phyloP scores from a whole-genome alignment of 2,329 filamentous ascomycete species.

The Metarhizium robertsii region DNA sequence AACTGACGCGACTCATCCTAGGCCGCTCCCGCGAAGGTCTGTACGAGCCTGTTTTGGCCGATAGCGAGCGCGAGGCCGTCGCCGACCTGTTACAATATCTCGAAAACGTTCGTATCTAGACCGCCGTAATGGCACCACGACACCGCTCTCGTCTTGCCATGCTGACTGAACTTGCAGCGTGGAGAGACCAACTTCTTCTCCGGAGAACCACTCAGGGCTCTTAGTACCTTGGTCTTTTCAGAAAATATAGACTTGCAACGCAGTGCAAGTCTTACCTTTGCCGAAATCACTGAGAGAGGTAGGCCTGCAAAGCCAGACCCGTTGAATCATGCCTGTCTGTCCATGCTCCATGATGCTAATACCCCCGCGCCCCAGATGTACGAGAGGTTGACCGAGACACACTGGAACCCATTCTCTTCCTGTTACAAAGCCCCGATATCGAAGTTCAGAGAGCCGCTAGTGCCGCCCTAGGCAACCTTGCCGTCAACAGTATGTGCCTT shows the following conservation, averaged over 20 bases:
- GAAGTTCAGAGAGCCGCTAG: slow-evolving; percentile 96
- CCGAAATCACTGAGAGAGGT: slow-evolving; percentile 98
- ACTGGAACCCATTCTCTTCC: slow-evolving; percentile 88
- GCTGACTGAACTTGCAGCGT: slow-evolving; percentile 46
- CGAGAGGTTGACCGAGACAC: slow-evolving; percentile 92
- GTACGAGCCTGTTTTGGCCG: slow-evolving; percentile 81
- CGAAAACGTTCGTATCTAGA: slow-evolving; percentile 67
- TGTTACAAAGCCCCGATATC: slow-evolving; percentile 90
- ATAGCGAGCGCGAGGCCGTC: slow-evolving; percentile 94
- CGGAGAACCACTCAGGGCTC: slow-evolving; percentile 83
- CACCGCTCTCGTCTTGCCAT: neutral
- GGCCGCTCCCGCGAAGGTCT: slow-evolving; percentile 72
- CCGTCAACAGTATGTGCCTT: slow-evolving; percentile 76
- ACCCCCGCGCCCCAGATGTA: slow-evolving; percentile 57
- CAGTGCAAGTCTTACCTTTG: slow-evolving; percentile 95
- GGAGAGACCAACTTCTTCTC: slow-evolving; percentile 98
- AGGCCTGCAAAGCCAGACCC: slow-evolving; percentile 18
- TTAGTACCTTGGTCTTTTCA: slow-evolving; percentile 95
- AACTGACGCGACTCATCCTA: slow-evolving; percentile 27
- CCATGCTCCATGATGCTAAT: neutral
- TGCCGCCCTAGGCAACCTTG: slow-evolving; percentile 88
- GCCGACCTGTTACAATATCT: slow-evolving; percentile 91
- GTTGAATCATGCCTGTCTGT: neutral
- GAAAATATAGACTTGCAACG: slow-evolving; percentile 97
- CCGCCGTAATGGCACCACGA: neutral